phyloP scores from a whole-genome alignment of 108 stramenopile genomes.

The Nitzschia inconspicua region DNA sequence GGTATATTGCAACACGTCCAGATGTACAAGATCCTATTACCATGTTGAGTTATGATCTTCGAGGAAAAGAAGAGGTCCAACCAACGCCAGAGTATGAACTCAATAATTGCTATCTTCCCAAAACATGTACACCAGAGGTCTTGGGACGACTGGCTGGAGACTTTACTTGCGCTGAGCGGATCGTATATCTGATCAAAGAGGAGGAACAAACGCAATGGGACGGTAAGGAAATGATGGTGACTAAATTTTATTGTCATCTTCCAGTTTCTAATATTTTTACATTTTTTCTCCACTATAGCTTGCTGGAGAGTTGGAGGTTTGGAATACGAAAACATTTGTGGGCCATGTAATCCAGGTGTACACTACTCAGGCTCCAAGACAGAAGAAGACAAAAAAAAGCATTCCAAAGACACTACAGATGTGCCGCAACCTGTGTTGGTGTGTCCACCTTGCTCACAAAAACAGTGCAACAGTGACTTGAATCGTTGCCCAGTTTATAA shows the following conservation, averaged over 20 bases:
- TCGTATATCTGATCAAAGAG: conserved; percentile 57
- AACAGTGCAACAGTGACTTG: conserved; percentile 49
- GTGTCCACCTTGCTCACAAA: conserved; percentile 49
- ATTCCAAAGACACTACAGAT: neutral
- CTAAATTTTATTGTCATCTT: no score
- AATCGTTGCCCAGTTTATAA: conserved; percentile 58
- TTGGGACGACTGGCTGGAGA: conserved; percentile 43
- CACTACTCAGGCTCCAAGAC: conserved; percentile 17
- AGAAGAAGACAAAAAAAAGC: conserved; percentile 1
- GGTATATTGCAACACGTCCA: conserved; percentile 74
- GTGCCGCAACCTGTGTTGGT: neutral
- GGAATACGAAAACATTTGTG: conserved; percentile 50
- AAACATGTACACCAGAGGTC: conserved; percentile 58
- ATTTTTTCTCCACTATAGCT: no score
- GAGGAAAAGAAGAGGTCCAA: conserved; percentile 21
- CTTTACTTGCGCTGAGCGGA: conserved; percentile 62
- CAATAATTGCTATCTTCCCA: conserved; percentile 50
- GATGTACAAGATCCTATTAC: conserved; percentile 35
- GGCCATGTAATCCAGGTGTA: conserved; percentile 46
- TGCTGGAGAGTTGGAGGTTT: conserved; percentile 52
- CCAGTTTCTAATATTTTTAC: no score
- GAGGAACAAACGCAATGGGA: conserved; percentile 44
- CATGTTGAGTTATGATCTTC: conserved; percentile 15
- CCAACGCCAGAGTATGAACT: conserved; percentile 33
- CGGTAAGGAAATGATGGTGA: no score